Conservation (phyloP, 2,329 filamentous ascomycete genomes). For the Grosmannia penicillata region DNA sequence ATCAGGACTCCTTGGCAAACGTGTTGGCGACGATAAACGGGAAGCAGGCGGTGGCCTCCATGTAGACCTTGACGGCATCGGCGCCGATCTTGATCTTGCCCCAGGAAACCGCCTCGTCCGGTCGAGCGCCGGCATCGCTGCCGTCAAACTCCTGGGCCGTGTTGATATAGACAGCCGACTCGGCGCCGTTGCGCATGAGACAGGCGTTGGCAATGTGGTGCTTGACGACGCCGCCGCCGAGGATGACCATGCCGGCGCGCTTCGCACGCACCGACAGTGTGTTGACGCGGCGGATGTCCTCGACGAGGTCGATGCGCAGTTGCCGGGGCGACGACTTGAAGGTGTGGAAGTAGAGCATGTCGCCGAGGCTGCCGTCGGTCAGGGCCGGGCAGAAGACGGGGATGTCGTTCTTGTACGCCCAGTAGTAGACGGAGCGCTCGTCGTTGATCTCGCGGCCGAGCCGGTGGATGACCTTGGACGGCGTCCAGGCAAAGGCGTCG, state of each 20-base stretch:
- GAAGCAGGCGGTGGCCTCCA: constrained; percentile 50
- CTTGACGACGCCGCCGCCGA: constrained; percentile 91
- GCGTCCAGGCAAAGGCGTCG: constrained; percentile 75
- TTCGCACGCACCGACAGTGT: constrained; percentile 79
- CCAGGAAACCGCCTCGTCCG: constrained; percentile 96
- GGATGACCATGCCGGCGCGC: constrained; percentile 83
- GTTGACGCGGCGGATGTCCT: constrained; percentile 88
- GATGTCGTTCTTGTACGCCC: constrained; percentile 94
- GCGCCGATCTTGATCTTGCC: constrained; percentile 90
- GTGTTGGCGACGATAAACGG: constrained; percentile 53
- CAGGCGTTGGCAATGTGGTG: constrained; percentile 98
- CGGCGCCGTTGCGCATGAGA: constrained; percentile 92
- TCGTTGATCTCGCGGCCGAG: constrained; percentile 91
- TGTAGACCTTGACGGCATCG: constrained; percentile 71
- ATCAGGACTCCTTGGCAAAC: constrained; percentile 38
- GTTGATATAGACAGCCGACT: constrained; percentile 95
- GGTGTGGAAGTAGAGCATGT: constrained; percentile 98
- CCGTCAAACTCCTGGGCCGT: constrained; percentile 96
- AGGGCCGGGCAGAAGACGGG: constrained; percentile 93
- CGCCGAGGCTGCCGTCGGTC: constrained; percentile 86
- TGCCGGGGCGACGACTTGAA: constrained; percentile 76
- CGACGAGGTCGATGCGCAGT: constrained; percentile 78
- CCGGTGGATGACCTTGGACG: constrained; percentile 77
- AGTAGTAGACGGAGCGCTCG: constrained; percentile 85
- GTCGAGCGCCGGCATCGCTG: constrained; percentile 85